Conservation (phyloP, 2,329 filamentous ascomycete species). For the Ceratocystis colombiana region DNA sequence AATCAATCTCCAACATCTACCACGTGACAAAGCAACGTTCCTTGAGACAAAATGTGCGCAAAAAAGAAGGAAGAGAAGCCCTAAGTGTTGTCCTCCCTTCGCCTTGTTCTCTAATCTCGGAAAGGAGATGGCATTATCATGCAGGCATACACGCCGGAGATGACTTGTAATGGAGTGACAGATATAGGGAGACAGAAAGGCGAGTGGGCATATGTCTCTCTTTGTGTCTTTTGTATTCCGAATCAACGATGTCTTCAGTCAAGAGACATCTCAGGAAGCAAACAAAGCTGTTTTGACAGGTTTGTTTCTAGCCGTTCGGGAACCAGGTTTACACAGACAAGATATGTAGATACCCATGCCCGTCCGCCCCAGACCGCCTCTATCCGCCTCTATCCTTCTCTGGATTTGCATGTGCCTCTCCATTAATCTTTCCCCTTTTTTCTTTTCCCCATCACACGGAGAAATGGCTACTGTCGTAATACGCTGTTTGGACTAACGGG, state of each 20-base stretch:
- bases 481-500: no score
- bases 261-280: background rate
- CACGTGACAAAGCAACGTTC: background rate
- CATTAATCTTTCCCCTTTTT: no score
- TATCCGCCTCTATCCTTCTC: background rate
- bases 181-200: background rate
- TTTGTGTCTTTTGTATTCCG: no score
- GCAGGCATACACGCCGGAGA: background rate
- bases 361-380: background rate
- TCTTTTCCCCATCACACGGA: no score
- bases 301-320: background rate
- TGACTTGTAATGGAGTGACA: background rate
- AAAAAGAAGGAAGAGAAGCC: background rate
- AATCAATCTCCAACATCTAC: background rate
- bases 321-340: background rate
- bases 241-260: no score
- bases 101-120: background rate
- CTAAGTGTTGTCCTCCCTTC: background rate
- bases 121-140: conserved; percentile 1
- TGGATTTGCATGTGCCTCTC: no score
- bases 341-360: background rate
- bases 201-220: background rate
- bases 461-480: no score
- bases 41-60: background rate
- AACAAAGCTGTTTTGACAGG: background rate